phyloP scores from a whole-genome alignment of 1,139 yeast species.

The Pichia sp. region DNA sequence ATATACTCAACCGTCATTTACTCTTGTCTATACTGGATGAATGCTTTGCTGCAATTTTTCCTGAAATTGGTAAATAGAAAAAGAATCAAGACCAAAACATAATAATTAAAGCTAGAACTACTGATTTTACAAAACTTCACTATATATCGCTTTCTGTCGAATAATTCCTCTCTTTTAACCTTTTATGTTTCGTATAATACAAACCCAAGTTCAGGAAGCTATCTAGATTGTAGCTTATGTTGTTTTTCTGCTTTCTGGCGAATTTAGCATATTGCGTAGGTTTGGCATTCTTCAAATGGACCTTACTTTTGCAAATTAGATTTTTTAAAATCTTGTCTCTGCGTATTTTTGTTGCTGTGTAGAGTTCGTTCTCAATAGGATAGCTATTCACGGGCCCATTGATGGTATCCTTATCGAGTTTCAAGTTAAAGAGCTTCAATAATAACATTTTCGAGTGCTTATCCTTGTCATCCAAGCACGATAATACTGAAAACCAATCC shows the following conservation, averaged over 20 bases:
- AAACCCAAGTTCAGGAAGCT: slow-evolving; percentile 6
- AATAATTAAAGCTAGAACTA: no score
- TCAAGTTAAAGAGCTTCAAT: slow-evolving; percentile 9
- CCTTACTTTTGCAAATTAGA: not conserved
- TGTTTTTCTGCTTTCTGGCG: slow-evolving; percentile 1
- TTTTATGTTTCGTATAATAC: not conserved
- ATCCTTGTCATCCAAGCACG: slow-evolving; percentile 9
- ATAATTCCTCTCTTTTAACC: not conserved
- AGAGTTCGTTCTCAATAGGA: slow-evolving; percentile 1
- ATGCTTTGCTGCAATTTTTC: slow-evolving; percentile 42
- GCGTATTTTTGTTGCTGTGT: not conserved
- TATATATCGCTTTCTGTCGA: not conserved
- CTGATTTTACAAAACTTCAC: not conserved
- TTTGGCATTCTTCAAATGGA: no score
- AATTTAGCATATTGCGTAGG: not conserved
- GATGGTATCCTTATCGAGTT: slow-evolving; percentile 7
- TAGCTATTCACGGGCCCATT: slow-evolving; percentile 11
- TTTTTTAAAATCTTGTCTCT: slow-evolving; percentile 8
- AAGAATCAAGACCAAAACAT: no score
- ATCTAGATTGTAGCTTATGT: slow-evolving; percentile 9
- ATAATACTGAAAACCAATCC: slow-evolving; percentile 14
- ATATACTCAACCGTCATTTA: slow-evolving; percentile 61
- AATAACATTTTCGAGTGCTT: not conserved
- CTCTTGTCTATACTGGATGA: slow-evolving; percentile 55
- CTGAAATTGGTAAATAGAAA: slow-evolving; percentile 29